A percentile compares a stretch with the other conserved stretches of the same genome.
These are phyloP conservation scores for Termitomyces sp. DNA, from an alignment of 768 basidiomycete genomes.

Conservation along the genomic window DNA sequence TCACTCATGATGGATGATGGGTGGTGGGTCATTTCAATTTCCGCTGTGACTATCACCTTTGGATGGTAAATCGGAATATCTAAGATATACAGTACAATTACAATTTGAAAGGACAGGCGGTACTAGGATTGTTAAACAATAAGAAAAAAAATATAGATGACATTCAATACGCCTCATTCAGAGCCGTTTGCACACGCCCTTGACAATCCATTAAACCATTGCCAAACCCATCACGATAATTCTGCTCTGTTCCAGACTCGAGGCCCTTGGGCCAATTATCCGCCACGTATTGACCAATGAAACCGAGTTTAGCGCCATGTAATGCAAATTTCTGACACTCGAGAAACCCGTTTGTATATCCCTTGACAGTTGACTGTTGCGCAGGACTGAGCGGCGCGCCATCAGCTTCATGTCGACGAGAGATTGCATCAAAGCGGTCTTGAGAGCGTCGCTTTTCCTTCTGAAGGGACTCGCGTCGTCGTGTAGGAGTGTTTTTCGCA, in stretches of 20 bases:
- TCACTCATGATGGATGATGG: neutral
- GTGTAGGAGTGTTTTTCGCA: neutral
- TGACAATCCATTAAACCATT: conserved; percentile 32
- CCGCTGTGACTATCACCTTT: neutral
- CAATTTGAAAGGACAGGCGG: neutral
- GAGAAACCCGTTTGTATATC: conserved; percentile 56
- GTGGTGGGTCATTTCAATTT: neutral
- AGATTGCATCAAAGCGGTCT: conserved; percentile 24
- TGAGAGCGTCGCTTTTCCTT: neutral
- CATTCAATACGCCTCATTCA: neutral
- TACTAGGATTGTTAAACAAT: neutral
- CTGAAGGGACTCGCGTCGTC: neutral
- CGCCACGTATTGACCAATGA: conserved; percentile 52
- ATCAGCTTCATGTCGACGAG: conserved; percentile 11
- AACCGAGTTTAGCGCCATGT: conserved; percentile 50
- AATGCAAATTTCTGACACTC: conserved; percentile 52
- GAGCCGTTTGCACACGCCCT: neutral
- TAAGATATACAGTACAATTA: neutral
- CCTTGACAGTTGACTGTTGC: conserved; percentile 26
- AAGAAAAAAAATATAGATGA: neutral
- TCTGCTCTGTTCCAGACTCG: conserved; percentile 31
- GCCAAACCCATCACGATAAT: conserved; percentile 42
- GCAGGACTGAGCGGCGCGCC: conserved; percentile 14
- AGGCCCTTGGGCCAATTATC: conserved; percentile 39
- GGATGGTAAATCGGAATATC: neutral